Evolutionary conservation across 805 yeast species (phyloP).

Genomic region (Torulaspora quercuum): DNA sequence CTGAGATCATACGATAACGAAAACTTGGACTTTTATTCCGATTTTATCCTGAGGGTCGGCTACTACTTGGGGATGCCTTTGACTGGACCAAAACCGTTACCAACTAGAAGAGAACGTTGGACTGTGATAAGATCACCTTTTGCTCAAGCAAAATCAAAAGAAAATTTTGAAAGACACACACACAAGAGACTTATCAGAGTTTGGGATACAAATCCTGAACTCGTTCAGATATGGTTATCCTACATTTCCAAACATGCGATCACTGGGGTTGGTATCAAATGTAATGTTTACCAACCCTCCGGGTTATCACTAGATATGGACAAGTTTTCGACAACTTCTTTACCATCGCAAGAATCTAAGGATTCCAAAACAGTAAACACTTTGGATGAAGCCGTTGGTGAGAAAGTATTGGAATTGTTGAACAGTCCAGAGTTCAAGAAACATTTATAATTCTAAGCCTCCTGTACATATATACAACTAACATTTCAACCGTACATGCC

Average conservation of each 20-base stretch:
- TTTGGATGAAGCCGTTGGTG: slow-evolving; percentile 31
- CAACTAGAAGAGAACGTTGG: slow-evolving; percentile 78
- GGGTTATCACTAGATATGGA: slow-evolving; percentile 39
- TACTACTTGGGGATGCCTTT: slow-evolving; percentile 86
- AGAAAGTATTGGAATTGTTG: slow-evolving; percentile 67
- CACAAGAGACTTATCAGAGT: slow-evolving; percentile 69
- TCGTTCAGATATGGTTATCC: slow-evolving; percentile 76
- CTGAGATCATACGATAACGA: slow-evolving; percentile 69
- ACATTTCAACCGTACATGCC: slow-evolving; percentile 65
- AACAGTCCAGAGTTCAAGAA: slow-evolving; percentile 66
- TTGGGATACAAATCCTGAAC: slow-evolving; percentile 83
- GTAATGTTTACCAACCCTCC: slow-evolving; percentile 57
- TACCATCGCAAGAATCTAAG: slow-evolving; percentile 4
- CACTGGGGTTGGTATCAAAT: slow-evolving; percentile 81
- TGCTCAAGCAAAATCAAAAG: slow-evolving; percentile 90
- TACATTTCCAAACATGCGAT: slow-evolving; percentile 72
- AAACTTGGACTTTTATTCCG: slow-evolving; percentile 70
- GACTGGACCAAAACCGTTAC: slow-evolving; percentile 64
- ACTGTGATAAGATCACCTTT: slow-evolving; percentile 92
- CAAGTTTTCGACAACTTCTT: not conserved
- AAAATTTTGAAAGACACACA: slow-evolving; percentile 87
- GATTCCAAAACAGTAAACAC: slow-evolving; percentile 8
- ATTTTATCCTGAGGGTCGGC: slow-evolving; percentile 87
- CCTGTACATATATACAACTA: slow-evolving; percentile 9
- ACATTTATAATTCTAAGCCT: slow-evolving; percentile 32